These are phyloP conservation scores for Fusarium sp. DNA, from an alignment of 2,329 filamentous ascomycete species.

Conservation along the genomic window DNA sequence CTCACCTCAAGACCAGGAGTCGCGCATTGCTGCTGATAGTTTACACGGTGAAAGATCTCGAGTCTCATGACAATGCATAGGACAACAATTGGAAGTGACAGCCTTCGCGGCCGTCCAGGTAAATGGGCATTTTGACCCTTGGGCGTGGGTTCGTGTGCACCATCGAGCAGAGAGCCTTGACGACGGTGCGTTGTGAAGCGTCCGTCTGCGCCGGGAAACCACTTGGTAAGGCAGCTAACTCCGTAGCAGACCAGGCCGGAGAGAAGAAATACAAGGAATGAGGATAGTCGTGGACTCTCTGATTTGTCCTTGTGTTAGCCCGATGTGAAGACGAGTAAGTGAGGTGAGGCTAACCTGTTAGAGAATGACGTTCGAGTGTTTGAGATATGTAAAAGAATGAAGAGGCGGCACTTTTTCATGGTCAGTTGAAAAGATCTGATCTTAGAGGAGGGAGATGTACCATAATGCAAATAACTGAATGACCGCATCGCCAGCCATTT, in stretches of 20 bases:
- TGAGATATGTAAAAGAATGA: conserved; percentile 62
- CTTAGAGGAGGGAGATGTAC: conserved; percentile 20
- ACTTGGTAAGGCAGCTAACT: conserved; percentile 56
- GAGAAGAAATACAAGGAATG: conserved; percentile 59
- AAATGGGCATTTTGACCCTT: conserved; percentile 51
- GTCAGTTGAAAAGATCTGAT: not conserved
- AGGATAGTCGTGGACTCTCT: conserved; percentile 63
- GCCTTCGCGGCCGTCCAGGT: conserved; percentile 60
- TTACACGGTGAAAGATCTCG: conserved; percentile 59
- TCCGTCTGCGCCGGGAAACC: conserved; percentile 60
- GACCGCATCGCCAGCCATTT: conserved; percentile 39
- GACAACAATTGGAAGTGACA: conserved; percentile 58
- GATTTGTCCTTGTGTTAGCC: conserved; percentile 6
- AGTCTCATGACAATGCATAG: conserved; percentile 59
- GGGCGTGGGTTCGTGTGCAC: conserved; percentile 42
- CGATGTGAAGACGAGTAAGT: not conserved
- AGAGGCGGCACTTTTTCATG: conserved; percentile 54
- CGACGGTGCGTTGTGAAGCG: conserved; percentile 54
- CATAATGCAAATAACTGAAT: conserved; percentile 43
- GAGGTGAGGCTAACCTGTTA: conserved; percentile 55
- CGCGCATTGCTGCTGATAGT: conserved; percentile 62
- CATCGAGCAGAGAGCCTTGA: conserved; percentile 37
- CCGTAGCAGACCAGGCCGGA: conserved; percentile 56
- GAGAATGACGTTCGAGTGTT: conserved; percentile 59
- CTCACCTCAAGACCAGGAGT: conserved; percentile 60